These are phyloP conservation scores for Syzygium syzygioides DNA, from an alignment of 441 rosid genomes.

Conservation along the genomic window DNA sequence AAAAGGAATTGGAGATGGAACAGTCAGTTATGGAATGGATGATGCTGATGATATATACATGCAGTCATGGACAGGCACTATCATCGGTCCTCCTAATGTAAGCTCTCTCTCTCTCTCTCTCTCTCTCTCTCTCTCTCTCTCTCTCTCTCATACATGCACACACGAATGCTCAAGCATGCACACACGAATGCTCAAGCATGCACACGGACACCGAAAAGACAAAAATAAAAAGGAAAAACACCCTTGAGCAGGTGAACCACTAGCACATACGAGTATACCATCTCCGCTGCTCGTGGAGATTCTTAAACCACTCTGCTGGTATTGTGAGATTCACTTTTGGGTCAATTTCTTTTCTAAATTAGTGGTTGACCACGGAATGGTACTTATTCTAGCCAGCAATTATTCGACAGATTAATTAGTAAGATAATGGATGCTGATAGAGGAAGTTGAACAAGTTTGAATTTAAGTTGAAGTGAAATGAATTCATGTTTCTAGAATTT, in stretches of 20 bases:
- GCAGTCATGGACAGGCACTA: conserved; percentile 79
- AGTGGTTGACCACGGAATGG: background rate
- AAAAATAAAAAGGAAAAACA: background rate
- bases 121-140: background rate
- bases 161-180: background rate
- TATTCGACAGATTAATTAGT: background rate
- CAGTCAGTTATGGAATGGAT: conserved; percentile 79
- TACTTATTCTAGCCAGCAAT: background rate
- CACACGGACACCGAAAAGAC: background rate
- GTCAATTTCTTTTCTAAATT: background rate
- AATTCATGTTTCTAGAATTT: background rate
- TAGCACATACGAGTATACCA: background rate
- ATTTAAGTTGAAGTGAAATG: background rate
- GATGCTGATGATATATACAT: conserved; percentile 65
- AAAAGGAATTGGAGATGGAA: conserved; percentile 73
- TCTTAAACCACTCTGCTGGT: background rate
- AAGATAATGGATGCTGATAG: background rate
- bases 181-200: background rate
- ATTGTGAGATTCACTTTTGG: background rate
- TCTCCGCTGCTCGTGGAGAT: background rate
- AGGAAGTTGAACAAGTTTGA: background rate
- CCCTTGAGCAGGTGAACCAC: background rate
- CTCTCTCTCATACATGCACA: background rate
- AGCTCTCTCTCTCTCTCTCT: conserved; percentile 1
- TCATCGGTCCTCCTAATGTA: conserved; percentile 67